Evolutionary conservation across 352 stramenopile species (phyloP).

Genomic region (Pythium myriotylum): DNA sequence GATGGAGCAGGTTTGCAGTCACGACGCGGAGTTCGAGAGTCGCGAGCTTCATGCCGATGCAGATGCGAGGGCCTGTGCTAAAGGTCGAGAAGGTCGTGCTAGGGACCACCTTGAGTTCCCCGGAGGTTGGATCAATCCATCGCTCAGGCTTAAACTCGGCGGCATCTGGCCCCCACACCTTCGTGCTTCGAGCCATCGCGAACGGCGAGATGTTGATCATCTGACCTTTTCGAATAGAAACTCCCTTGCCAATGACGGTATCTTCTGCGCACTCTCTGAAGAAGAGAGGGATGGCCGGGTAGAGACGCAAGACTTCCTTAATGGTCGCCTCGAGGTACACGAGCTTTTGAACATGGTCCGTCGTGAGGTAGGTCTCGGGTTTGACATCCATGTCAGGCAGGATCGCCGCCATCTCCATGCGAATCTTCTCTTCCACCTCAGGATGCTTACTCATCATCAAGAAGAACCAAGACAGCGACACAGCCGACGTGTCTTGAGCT

Average conservation of each 20-base stretch:
- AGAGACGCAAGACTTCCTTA: constrained; percentile 63
- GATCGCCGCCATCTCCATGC: constrained; percentile 41
- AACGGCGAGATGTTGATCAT: constrained; percentile 33
- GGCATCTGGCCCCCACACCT: constrained; percentile 53
- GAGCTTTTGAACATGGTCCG: constrained; percentile 49
- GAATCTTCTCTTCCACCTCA: constrained; percentile 46
- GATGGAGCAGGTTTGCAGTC: constrained; percentile 13
- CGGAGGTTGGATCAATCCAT: constrained; percentile 36
- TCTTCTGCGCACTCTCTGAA: constrained; percentile 58
- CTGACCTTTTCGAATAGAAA: constrained; percentile 29
- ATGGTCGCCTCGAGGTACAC: constrained; percentile 62
- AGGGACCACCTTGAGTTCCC: neutral
- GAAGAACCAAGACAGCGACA: constrained; percentile 69
- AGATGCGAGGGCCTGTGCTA: constrained; percentile 42
- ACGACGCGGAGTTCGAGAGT: constrained; percentile 43
- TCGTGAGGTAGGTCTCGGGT: constrained; percentile 36
- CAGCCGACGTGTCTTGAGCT: constrained; percentile 74
- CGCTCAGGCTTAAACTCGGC: constrained; percentile 62
- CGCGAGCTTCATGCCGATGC: constrained; percentile 45
- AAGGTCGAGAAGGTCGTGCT: constrained; percentile 38
- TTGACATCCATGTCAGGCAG: constrained; percentile 9
- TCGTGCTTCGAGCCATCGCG: constrained; percentile 30
- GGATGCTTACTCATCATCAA: constrained; percentile 68
- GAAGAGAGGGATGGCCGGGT: constrained; percentile 58
- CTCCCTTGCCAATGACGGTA: constrained; percentile 38